Base-by-base conservation (phyloP, 1,139 yeast species). In the Candida gigantensis region DNA sequence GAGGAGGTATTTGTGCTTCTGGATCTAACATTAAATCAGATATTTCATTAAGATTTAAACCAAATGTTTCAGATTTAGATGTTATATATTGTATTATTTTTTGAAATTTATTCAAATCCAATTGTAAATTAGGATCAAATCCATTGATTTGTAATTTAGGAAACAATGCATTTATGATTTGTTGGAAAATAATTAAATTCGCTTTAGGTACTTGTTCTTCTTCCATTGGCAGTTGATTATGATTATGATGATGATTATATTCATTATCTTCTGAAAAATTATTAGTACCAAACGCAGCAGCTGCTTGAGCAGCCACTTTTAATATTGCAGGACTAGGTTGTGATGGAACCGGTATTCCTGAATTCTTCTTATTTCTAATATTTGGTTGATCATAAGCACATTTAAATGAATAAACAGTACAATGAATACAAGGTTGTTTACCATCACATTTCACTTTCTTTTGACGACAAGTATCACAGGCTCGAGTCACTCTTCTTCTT, bases 391-490 rank as follows among this genome's bases (percentile, higher is more conserved):
- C 82, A 52, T 83, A 79, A 14, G 79, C 71, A 57, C 92, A 84
- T 41, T 73, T 62, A 58, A 84, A 86, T 7, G 88, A 81, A 59
- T 88, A 89, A 2, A 88, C 96, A 0, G 96, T 85, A 55, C 96
- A 87, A 56, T 85, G 94, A 33, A 83, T 81, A 60, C 96, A 88
- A 1, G 95, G 95, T 50, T 81, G 81, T 53, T 80, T 79, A 11
- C 96, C 96, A 46, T 87, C 94, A 60, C 96, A 88, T 53, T 84
- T 84, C 50, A 87, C 90, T 59, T 88, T 88, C 57, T 85, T 82
- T 57, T 78, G 72, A 51, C 83, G 63, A 58, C 94, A 88, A 42
- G 80, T 80, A 51, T 84, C 92, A 58, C 96, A 88, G 2, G 96
- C 96, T 37, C 92, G 66, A 1, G 92, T 78, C 19, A 87, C 95